Conservation (phyloP, 441 rosid species). For the Cnidoscolus chayamansa region DNA sequence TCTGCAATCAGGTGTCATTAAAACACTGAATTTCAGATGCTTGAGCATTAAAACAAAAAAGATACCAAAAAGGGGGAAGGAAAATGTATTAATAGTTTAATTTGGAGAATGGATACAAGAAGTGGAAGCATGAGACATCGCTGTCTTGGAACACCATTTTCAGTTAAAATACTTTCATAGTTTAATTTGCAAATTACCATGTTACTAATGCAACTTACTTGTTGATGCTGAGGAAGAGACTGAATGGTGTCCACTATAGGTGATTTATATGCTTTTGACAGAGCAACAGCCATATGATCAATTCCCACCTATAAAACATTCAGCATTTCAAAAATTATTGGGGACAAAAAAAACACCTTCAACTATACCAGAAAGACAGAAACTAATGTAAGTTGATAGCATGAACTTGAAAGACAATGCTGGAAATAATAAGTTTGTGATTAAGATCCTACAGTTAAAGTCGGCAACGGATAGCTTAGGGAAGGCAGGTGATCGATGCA, state of each 20-base stretch:
- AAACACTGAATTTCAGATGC: not conserved
- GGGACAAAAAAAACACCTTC: not conserved
- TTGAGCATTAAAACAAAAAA: not conserved
- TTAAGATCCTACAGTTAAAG: no score
- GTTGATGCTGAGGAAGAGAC: constrained; percentile 96
- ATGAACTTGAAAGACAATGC: not conserved
- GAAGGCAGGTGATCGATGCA: not conserved
- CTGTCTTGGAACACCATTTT: not conserved
- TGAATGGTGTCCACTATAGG: constrained; percentile 78
- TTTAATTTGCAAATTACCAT: not conserved
- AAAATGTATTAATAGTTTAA: not conserved
- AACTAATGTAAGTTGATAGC: not conserved
- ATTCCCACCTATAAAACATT: constrained; percentile 56
- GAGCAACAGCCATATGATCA: constrained; percentile 79
- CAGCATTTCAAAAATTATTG: not conserved
- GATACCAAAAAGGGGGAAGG: not conserved
- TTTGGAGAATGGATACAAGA: not conserved
- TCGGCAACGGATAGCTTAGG: not conserved
- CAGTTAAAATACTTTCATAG: not conserved
- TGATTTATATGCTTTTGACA: constrained; percentile 75
- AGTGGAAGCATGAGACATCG: not conserved
- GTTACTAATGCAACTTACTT: constrained; percentile 44
- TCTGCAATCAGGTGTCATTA: constrained; percentile 36
- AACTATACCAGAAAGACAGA: not conserved
- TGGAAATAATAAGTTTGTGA: not conserved